Evolutionary conservation across 2,329 filamentous ascomycete species (phyloP), one percentile per base, ranked within the genome.

Genomic region (Botrytis hyacinthi): DNA sequence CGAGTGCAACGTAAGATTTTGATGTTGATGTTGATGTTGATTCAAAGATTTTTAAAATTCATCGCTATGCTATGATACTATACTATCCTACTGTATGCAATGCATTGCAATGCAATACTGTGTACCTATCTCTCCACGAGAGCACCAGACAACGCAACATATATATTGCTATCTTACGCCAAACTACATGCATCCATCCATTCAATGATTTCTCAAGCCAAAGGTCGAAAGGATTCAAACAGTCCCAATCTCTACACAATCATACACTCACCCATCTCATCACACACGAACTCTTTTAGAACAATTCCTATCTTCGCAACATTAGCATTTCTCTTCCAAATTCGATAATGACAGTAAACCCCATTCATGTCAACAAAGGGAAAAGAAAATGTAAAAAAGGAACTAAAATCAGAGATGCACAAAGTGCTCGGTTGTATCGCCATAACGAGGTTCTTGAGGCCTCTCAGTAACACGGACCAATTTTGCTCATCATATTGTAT

Each of bases 381-480:
- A 26, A 40, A 40, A 67, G 20, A 10, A 54, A 20, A 40, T 57
- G 8, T 12, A 54, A 54, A 37, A 37, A 46, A 40, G 26, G 35
- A 68, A 57, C 9, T 40, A 18, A 35, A 59, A 70, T 70, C 67
- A 70, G 67, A 70, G 37, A 12, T 48, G 51, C 67, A 70, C 67
- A 70, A 26, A 68, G 65, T 68, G 65, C 65, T 70, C 54, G 67
- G 67, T 57, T 44, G 48, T 70, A 70, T 70, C 67, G 67, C 54
- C 67, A 70, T 44, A 60, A 59, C 35, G 40, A 57, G 67, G 67
- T 70, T 70, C 67, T 70, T 70, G 67, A 70, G 67, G 67, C 67
- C 67, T 70, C 67, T 70, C 67, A 60, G 67, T 60, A 70, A 70
- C 67, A 70, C 67, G 67, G 67, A 70, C 67, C 67, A 70, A 70